Evolutionary conservation across 208 protist species (phyloP).

Genomic region (Crithidia acanthocephali): DNA sequence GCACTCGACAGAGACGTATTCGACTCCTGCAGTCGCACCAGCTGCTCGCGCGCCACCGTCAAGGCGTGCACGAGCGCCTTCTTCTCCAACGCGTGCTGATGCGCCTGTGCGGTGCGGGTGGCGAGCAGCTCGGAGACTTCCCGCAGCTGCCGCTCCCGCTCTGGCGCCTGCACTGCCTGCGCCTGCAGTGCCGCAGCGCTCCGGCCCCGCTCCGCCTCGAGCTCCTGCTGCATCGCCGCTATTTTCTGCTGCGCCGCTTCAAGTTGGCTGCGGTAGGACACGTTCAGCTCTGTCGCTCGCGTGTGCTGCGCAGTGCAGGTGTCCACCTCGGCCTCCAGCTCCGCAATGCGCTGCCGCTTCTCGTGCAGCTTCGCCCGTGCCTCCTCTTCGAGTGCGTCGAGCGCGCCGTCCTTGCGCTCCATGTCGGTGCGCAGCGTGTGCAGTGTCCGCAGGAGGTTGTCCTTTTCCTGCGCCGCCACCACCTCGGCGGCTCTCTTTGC

Average conservation of each 20-base stretch:
- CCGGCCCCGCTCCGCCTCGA: slow-evolving; percentile 13
- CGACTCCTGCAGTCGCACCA: slow-evolving; percentile 39
- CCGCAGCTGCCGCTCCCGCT: slow-evolving; percentile 24
- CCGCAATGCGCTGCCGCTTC: slow-evolving; percentile 68
- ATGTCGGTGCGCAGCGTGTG: slow-evolving; percentile 72
- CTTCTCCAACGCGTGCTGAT: slow-evolving; percentile 41
- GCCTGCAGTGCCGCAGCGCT: not conserved
- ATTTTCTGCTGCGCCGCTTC: slow-evolving; percentile 26
- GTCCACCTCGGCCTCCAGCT: slow-evolving; percentile 54
- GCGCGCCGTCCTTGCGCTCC: slow-evolving; percentile 55
- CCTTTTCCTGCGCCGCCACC: slow-evolving; percentile 49
- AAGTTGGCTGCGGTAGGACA: slow-evolving; percentile 30
- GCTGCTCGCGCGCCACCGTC: slow-evolving; percentile 45
- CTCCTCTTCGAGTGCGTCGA: slow-evolving; percentile 68
- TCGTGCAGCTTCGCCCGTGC: slow-evolving; percentile 72
- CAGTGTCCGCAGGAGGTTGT: slow-evolving; percentile 76
- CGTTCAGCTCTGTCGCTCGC: slow-evolving; percentile 41
- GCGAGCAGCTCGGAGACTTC: slow-evolving; percentile 34
- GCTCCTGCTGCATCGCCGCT: slow-evolving; percentile 23
- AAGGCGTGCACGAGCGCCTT: slow-evolving; percentile 37
- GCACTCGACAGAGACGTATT: slow-evolving; percentile 18
- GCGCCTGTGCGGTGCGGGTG: slow-evolving; percentile 28
- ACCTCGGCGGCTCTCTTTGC: slow-evolving; percentile 8
- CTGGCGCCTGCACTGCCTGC: slow-evolving; percentile 24
- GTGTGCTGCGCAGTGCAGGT: slow-evolving; percentile 26